Percentiles rank a stretch among this genome's conserved stretches.
Evolutionary conservation across 306 rosid species (phyloP).

Genomic region (Lablab purpureus): DNA sequence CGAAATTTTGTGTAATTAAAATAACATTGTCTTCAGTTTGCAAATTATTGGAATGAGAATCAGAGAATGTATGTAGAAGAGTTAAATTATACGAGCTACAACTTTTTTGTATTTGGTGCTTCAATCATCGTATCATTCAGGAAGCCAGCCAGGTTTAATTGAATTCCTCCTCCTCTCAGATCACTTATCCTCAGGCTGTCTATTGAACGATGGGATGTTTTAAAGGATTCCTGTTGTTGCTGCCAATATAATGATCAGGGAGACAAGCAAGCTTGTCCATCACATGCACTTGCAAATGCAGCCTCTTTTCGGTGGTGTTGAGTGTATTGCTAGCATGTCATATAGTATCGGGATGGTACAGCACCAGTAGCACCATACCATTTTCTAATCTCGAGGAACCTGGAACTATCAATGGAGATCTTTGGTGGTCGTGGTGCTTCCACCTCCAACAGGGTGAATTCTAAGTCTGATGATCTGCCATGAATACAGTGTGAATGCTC

Average conservation of each 20-base stretch:
- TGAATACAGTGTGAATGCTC: background rate
- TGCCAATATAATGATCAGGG: slow-evolving; percentile 51
- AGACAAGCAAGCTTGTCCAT: slow-evolving; percentile 56
- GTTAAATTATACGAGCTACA: background rate
- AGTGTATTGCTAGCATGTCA: slow-evolving; percentile 34
- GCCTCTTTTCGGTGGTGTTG: slow-evolving; percentile 45
- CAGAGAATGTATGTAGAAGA: background rate
- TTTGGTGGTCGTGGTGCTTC: slow-evolving; percentile 47
- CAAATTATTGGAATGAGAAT: background rate
- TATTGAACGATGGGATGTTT: slow-evolving; percentile 60
- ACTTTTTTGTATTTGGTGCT: background rate
- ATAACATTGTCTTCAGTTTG: background rate
- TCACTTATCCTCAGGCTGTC: slow-evolving; percentile 60
- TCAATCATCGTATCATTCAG: background rate
- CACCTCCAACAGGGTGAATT: slow-evolving; percentile 53
- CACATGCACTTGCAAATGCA: slow-evolving; percentile 58
- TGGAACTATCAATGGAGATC: slow-evolving; percentile 25
- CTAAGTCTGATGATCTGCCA: slow-evolving; percentile 54
- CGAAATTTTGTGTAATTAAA: background rate
- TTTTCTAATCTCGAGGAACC: slow-evolving; percentile 39
- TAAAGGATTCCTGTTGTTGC: slow-evolving; percentile 51
- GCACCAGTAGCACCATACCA: slow-evolving; percentile 25
- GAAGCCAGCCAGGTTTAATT: background rate
- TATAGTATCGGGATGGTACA: slow-evolving; percentile 6
- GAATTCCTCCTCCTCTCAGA: slow-evolving; percentile 24